These are phyloP conservation scores for Colletotrichum cordylinicola DNA, from an alignment of 2,329 filamentous ascomycete species.

Conservation along the genomic window DNA sequence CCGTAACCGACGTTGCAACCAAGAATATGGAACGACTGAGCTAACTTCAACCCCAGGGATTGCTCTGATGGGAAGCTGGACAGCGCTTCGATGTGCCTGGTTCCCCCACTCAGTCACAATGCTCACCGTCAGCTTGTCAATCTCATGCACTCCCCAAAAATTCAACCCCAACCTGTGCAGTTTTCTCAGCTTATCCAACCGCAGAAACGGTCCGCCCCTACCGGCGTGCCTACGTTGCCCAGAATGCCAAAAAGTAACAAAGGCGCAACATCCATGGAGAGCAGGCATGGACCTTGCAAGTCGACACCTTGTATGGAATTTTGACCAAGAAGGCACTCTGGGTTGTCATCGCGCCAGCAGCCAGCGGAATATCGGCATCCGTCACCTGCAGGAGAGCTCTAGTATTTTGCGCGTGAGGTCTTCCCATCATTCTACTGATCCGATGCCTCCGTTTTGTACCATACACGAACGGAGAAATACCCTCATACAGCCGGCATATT, in stretches of 20 bases:
- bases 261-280: slow-evolving; percentile 21
- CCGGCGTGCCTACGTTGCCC: slow-evolving; percentile 43
- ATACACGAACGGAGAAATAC: not conserved
- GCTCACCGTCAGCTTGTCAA: slow-evolving; percentile 14
- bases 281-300: not conserved
- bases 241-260: slow-evolving; percentile 30
- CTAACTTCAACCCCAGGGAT: slow-evolving; percentile 1
- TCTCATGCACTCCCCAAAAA: slow-evolving; percentile 21
- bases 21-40: not conserved
- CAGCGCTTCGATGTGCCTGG: slow-evolving; percentile 25
- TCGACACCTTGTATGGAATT: slow-evolving; percentile 12
- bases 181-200: slow-evolving; percentile 24
- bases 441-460: slow-evolving; percentile 23
- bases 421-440: slow-evolving; percentile 9
- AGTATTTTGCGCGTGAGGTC: not conserved
- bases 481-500: not conserved
- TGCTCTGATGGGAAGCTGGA: not conserved
- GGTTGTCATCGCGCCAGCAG: slow-evolving; percentile 28
- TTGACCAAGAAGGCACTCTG: slow-evolving; percentile 29
- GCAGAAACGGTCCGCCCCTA: slow-evolving; percentile 47
- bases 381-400: slow-evolving; percentile 22
- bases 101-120: slow-evolving; percentile 23
- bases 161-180: not conserved
- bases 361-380: slow-evolving; percentile 29
- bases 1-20: not conserved